A percentile compares a stretch with the other conserved stretches of the same genome.
phyloP scores from a whole-genome alignment of 2,329 filamentous ascomycete genomes.

The Fusarium sp. region DNA sequence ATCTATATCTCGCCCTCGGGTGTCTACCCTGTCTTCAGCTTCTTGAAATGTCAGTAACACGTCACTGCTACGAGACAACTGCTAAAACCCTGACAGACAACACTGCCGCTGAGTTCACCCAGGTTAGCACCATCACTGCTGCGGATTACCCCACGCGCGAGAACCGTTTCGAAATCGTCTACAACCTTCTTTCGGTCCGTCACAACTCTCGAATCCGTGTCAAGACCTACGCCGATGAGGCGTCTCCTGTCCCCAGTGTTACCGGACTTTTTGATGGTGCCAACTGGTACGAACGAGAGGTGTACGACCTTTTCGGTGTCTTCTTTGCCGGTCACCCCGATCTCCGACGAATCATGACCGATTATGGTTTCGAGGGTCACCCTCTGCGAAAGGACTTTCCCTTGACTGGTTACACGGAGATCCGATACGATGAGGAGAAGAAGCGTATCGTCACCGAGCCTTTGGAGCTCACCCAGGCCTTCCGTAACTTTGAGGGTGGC shows the following conservation, averaged over 20 bases:
- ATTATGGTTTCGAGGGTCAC: constrained; percentile 98
- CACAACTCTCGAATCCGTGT: constrained; percentile 97
- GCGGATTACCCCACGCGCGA: constrained; percentile 96
- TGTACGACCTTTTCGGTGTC: constrained; percentile 96
- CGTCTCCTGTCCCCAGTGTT: constrained; percentile 89
- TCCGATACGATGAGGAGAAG: constrained; percentile 99
- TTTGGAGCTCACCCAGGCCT: constrained; percentile 96
- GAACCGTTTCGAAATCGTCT: constrained; percentile 96
- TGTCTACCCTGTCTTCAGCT: constrained; percentile 89
- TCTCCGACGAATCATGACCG: constrained; percentile 96
- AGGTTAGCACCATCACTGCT: constrained; percentile 89
- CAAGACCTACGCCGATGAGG: constrained; percentile 98
- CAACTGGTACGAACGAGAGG: constrained; percentile 98
- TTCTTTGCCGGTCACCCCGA: constrained; percentile 97
- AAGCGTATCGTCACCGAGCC: constrained; percentile 99
- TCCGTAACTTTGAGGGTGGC: constrained; percentile 96
- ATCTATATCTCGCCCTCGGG: constrained; percentile 91
- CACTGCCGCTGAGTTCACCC: constrained; percentile 95
- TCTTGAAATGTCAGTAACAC: constrained; percentile 76
- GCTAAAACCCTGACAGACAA: constrained; percentile 68
- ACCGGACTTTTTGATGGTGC: constrained; percentile 90
- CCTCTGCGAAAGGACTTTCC: constrained; percentile 98
- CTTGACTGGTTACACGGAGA: constrained; percentile 96
- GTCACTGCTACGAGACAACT: neutral
- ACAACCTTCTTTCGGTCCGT: constrained; percentile 94